Conservation (phyloP, 1,284 basidiomycete species). For the Pulveroboletus ridleyi region DNA sequence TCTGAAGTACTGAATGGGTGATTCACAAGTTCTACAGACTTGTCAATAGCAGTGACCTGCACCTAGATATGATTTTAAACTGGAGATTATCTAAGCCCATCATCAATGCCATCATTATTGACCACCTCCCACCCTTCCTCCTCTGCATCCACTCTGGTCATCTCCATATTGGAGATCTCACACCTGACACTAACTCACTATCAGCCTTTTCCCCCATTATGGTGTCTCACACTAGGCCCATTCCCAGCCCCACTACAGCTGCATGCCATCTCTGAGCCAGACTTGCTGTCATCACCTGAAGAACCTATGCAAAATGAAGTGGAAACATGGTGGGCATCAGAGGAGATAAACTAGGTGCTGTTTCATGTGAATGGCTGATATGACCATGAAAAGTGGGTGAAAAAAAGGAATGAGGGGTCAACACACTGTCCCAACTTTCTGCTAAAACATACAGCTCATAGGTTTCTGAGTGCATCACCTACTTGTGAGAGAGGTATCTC, state of each 20-base stretch:
- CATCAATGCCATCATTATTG: slow-evolving; percentile 39
- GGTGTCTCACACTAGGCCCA: slow-evolving; percentile 5
- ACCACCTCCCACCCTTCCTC: slow-evolving; percentile 59
- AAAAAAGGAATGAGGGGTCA: neutral
- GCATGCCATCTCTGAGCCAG: slow-evolving; percentile 44
- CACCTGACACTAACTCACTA: neutral
- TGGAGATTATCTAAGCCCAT: slow-evolving; percentile 23
- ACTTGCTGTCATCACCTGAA: slow-evolving; percentile 72
- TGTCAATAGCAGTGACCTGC: neutral
- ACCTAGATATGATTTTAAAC: neutral
- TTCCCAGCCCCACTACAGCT: slow-evolving; percentile 5
- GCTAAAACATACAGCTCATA: slow-evolving; percentile 80
- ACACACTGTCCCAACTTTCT: slow-evolving; percentile 66
- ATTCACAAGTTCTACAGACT: neutral
- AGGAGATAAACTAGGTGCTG: slow-evolving; percentile 56
- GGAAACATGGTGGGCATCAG: slow-evolving; percentile 67
- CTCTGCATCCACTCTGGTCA: slow-evolving; percentile 34
- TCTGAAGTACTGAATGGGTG: too few relatives aligned
- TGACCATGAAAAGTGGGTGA: too few relatives aligned
- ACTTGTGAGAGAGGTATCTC: slow-evolving; percentile 76
- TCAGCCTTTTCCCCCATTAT: neutral
- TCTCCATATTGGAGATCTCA: slow-evolving; percentile 18
- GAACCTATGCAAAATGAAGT: slow-evolving; percentile 74
- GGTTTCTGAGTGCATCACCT: slow-evolving; percentile 72
- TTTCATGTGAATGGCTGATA: slow-evolving; percentile 63